Conservation (phyloP, 2,329 filamentous ascomycete species). For the Lasiodiplodia gonubiensis region DNA sequence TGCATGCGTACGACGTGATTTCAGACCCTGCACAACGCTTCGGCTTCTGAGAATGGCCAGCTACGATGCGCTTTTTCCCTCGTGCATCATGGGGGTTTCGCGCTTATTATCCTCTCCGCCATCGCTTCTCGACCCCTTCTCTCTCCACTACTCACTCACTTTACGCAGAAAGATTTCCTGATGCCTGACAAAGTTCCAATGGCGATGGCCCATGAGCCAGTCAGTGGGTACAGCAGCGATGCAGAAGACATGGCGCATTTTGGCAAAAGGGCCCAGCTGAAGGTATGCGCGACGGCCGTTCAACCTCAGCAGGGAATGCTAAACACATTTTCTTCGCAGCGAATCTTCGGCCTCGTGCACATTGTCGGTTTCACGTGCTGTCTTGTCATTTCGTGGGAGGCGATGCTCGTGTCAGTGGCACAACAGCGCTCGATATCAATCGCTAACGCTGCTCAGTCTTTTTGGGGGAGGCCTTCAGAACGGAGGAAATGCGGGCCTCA, state of each 20-base stretch:
- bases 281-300: constrained; percentile 34
- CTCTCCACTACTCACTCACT: background rate
- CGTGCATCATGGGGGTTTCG: background rate
- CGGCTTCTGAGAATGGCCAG: background rate
- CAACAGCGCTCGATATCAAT: background rate
- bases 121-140: background rate
- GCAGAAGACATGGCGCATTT: constrained; percentile 23
- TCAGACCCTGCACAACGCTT: background rate
- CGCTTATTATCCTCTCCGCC: background rate
- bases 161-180: too few relatives aligned
- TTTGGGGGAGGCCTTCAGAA: constrained; percentile 34
- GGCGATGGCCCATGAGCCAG: background rate
- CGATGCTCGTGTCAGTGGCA: constrained; percentile 41
- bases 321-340: constrained; percentile 32
- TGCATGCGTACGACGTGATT: background rate
- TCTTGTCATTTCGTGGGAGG: constrained; percentile 48
- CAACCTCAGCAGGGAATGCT: background rate
- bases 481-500: constrained; percentile 45
- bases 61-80: background rate
- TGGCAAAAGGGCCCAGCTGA: constrained; percentile 43
- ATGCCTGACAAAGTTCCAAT: background rate
- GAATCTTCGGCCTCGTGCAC: constrained; percentile 44
- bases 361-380: constrained; percentile 46
- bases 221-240: constrained; percentile 9
- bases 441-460: constrained; percentile 23